Conservation (phyloP, 495 filamentous ascomycete species). For the Penicillium lividum region DNA sequence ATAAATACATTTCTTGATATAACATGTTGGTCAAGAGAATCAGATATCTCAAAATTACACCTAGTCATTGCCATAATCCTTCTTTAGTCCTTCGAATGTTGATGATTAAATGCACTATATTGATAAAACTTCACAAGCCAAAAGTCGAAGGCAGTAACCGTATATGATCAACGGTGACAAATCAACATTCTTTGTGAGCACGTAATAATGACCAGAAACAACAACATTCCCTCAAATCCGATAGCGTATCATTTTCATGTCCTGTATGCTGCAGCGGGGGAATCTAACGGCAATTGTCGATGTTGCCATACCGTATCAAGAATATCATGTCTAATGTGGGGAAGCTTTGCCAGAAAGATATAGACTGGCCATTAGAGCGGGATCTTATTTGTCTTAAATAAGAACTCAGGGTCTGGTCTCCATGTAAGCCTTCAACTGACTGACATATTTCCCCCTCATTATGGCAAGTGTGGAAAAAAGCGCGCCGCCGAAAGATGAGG, state of each 20-base stretch:
- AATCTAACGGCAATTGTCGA: slow-evolving; percentile 5
- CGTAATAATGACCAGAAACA: slow-evolving; percentile 35
- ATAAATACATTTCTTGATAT: too few relatives aligned
- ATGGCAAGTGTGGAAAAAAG: slow-evolving; percentile 27
- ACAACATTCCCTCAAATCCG: slow-evolving; percentile 26
- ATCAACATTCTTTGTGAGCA: slow-evolving; percentile 36
- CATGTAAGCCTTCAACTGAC: neutral
- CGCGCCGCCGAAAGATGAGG: slow-evolving; percentile 23
- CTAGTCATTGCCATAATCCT: too few relatives aligned
- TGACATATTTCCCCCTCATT: neutral
- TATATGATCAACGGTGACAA: neutral
- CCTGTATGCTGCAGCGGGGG: neutral
- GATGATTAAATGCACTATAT: too few relatives aligned
- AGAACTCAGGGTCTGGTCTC: neutral
- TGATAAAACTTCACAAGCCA: too few relatives aligned
- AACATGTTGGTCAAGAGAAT: too few relatives aligned
- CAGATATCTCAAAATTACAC: too few relatives aligned
- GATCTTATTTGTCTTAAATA: neutral
- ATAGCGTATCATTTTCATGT: neutral
- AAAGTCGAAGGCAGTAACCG: too few relatives aligned
- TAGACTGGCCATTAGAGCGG: neutral
- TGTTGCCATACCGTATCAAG: slow-evolving; percentile 21
- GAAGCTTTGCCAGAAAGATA: neutral
- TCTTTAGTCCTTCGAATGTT: too few relatives aligned
- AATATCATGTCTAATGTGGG: slow-evolving; percentile 5